These are phyloP conservation scores for Schizosaccharomyces cryophilus DNA, from an alignment of 805 yeast genomes.

Conservation along the genomic window DNA sequence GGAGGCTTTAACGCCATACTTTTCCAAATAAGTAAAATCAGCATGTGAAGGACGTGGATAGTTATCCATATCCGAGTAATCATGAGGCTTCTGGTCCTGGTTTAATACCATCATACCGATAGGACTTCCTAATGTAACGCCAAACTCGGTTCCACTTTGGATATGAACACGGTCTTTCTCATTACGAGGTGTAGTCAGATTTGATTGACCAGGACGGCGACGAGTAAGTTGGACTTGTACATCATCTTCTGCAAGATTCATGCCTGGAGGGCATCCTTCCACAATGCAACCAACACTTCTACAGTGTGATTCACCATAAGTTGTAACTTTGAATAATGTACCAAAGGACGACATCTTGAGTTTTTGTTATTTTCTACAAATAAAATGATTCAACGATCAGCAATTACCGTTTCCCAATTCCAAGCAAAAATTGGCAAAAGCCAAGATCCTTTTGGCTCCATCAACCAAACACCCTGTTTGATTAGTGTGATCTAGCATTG, in stretches of 20 bases:
- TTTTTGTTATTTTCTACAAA: too few species aligned
- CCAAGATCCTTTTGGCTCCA: too few species aligned
- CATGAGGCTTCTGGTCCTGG: constrained; percentile 92
- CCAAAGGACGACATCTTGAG: constrained; percentile 52
- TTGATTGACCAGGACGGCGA: constrained; percentile 93
- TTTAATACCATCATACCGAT: constrained; percentile 79
- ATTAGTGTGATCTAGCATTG: too few species aligned
- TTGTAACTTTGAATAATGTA: constrained; percentile 19
- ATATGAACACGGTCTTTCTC: constrained; percentile 83
- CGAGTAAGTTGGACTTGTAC: constrained; percentile 88
- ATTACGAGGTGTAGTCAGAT: constrained; percentile 76
- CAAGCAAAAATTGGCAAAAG: too few species aligned
- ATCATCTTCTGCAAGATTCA: constrained; percentile 61
- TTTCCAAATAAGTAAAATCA: constrained; percentile 72
- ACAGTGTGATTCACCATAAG: constrained; percentile 87
- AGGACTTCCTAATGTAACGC: constrained; percentile 81
- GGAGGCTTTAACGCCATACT: constrained; percentile 80
- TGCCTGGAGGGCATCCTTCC: constrained; percentile 93
- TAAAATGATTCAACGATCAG: too few species aligned
- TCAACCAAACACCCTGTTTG: too few species aligned
- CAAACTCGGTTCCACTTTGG: constrained; percentile 84
- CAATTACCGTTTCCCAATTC: too few species aligned
- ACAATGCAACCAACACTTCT: constrained; percentile 93
- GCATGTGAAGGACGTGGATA: constrained; percentile 98
- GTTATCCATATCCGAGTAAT: constrained; percentile 80